Evolutionary conservation across 306 rosid genomes (phyloP).

Genomic region (Quercus robur): DNA sequence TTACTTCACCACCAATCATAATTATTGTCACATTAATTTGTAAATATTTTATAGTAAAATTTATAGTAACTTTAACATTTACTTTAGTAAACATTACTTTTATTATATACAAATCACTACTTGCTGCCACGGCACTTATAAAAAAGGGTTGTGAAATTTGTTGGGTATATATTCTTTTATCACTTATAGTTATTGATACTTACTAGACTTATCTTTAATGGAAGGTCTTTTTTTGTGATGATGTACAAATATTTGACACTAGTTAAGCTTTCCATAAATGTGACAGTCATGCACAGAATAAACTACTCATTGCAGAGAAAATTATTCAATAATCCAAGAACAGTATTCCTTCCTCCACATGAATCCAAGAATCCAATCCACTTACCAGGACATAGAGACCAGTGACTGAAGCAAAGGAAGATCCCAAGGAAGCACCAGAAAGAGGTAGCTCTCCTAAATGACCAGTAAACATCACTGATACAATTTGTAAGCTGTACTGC

Average conservation of each 20-base stretch:
- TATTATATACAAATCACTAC: too few species aligned
- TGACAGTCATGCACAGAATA: neutral
- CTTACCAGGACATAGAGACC: conserved; percentile 47
- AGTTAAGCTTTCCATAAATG: neutral
- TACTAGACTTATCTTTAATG: neutral
- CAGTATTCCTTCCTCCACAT: too few species aligned
- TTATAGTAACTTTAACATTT: too few species aligned
- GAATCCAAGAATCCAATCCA: neutral
- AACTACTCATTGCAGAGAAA: neutral
- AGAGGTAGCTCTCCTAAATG: conserved; percentile 53
- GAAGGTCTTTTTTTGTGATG: neutral
- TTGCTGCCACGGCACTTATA: too few species aligned
- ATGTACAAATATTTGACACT: neutral
- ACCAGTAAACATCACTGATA: conserved; percentile 56
- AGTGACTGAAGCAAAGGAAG: conserved; percentile 49
- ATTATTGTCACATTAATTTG: too few species aligned
- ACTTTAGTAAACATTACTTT: too few species aligned
- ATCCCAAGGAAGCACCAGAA: conserved; percentile 52
- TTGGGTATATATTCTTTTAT: too few species aligned
- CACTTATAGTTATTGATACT: too few species aligned
- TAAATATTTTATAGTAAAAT: too few species aligned
- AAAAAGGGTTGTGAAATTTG: too few species aligned
- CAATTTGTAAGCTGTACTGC: conserved; percentile 45
- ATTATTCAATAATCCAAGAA: too few species aligned
- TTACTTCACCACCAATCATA: too few species aligned